Base-by-base conservation (phyloP, 345 rosid species). In the Boechera stricta region DNA sequence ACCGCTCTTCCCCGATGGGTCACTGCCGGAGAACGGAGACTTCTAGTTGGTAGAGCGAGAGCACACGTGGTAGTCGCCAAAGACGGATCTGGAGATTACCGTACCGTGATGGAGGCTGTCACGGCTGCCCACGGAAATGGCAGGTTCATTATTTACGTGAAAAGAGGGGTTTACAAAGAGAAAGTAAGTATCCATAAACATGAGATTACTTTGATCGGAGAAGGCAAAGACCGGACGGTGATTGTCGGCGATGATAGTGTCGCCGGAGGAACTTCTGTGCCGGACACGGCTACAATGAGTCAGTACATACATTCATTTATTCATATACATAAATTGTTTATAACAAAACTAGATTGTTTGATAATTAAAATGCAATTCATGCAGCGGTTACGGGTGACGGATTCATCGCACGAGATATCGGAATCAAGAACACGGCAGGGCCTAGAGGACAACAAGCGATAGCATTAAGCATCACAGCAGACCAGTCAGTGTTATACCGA, bases 341-440 rank as follows among this genome's bases (percentile, higher is more conserved):
- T 57, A 49, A 39, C 58, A 62, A 69, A 39, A 76, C 4, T 33
- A 44, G 13, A 21, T 36, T 28, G 5, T 42, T 74, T 39, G 2
- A 16, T 32, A 52, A 9, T 24, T 6, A 64, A 7, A 9, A 29
- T 69, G 58, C n/a, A 52, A 55, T 2, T 47, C 29, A 60, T 66
- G 32, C 80, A 93, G 98, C 92, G 56, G 86, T 88, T 58, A 73
- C 85, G 4, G 98, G 97, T 1, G 91, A 93, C 47, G 89, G 84
- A 74, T 93, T 93, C 80, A 83, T 91, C 0, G 98, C 90, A 10
- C 77, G 85, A 0, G 92, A 91, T 36, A 91, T 93, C 2, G 96
- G 98, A 38, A 88, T 93, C 72, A 87, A 86, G 0, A 93, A 93
- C 86, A 84, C 83, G 1, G 98, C 98, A 18, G 98, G 97, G 4